Base-by-base conservation (phyloP, 176 grass and related monocot genomes). In the Ensete glaucum region DNA sequence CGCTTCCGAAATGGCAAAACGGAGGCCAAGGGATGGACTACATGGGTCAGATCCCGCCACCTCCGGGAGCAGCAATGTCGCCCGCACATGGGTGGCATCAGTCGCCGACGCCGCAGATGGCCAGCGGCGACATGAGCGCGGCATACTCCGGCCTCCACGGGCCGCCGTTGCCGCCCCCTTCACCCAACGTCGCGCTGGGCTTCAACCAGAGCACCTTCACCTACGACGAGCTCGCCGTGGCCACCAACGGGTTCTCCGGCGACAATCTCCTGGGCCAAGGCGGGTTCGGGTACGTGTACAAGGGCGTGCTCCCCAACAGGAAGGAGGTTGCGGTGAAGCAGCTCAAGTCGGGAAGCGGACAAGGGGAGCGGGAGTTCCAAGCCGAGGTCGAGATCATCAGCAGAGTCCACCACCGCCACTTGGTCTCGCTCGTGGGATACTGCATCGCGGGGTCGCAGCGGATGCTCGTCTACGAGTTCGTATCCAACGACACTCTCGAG, bases 141-240 rank as follows among this genome's bases (percentile, higher is more conserved):
- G 9, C 21, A 9, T 74, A 1, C 71, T 55, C 72, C 24, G 25
- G 22, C 23, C 19, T 15, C 72, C 23, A 58, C 23, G 53, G 53
- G 1, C 52, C 53, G 1, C 53, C 24, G 1, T 13, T 34, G 23
- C 52, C 53, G 5, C 72, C 72, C 9, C 72, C 72, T 8, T 57
- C 72, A 14, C 72, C 72, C 22, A 16, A 10, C 16, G 3, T 74
- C 20, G 52, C 52, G 2, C 1, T 74, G 53, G 72, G 53, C 11
- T 74, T 74, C 22, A 74, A 74, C 53, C 52, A 74, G 52, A 74
- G 53, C 72, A 74, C 53, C 72, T 74, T 74, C 52, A 58, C 72
- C 23, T 74, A 74, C 52, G 72, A 74, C 12, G 72, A 74, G 23
- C 54, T 74, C 22, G 72, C 52, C 9, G 53, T 23, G 11, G 72